Percentiles rank a stretch among this genome's conserved stretches.
phyloP scores from a whole-genome alignment of 768 basidiomycete species.

The Melanogaster broomeanus region DNA sequence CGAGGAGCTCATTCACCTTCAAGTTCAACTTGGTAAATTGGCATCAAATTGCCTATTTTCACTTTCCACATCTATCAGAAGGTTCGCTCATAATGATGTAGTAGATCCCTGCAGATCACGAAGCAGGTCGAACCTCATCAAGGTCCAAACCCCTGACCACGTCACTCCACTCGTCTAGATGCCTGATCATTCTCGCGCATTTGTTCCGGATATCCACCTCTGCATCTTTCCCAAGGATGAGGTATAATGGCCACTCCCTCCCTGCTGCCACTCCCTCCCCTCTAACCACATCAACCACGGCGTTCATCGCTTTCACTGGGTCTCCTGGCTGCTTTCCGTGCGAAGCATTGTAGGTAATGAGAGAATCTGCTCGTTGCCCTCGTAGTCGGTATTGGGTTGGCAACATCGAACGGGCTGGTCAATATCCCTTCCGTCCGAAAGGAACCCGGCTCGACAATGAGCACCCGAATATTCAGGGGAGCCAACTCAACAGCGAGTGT shows the following conservation, averaged over 20 bases:
- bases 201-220: slow-evolving; percentile 51
- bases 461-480: slow-evolving; percentile 54
- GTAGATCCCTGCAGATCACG: not conserved
- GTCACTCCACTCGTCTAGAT: slow-evolving; percentile 56
- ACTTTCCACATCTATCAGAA: no score
- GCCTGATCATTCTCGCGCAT: slow-evolving; percentile 41
- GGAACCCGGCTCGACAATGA: slow-evolving; percentile 58
- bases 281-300: slow-evolving; percentile 39
- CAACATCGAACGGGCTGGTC: slow-evolving; percentile 35
- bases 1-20: no score
- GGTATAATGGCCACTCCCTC: slow-evolving; percentile 45
- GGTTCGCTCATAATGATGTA: not conserved
- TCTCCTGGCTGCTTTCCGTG: slow-evolving; percentile 51
- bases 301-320: slow-evolving; percentile 56
- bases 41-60: not conserved
- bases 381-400: slow-evolving; percentile 50
- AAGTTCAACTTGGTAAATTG: no score
- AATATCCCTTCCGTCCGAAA: slow-evolving; percentile 64
- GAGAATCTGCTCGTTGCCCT: slow-evolving; percentile 39
- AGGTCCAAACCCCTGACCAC: slow-evolving; percentile 19
- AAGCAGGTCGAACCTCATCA: not conserved
- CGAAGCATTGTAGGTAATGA: slow-evolving; percentile 35
- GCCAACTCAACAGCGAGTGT: slow-evolving; percentile 53
- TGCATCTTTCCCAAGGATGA: slow-evolving; percentile 54
- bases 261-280: slow-evolving; percentile 51